Evolutionary conservation across 441 rosid species (phyloP), one percentile per base, ranked within the genome.

Genomic region (Adansonia madagascariensis): DNA sequence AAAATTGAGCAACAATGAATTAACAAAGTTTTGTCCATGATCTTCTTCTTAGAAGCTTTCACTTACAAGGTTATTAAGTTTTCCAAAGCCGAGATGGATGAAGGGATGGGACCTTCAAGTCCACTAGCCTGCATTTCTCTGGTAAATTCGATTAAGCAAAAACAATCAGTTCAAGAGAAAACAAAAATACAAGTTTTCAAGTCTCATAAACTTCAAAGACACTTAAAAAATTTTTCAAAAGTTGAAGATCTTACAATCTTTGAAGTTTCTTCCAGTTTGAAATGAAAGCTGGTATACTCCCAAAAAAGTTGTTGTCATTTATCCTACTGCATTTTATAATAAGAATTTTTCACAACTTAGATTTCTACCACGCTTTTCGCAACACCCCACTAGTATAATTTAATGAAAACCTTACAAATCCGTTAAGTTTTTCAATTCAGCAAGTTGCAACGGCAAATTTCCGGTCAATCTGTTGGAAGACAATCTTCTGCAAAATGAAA

Each of bases 241-340:
- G 65, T 60, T 27, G 46, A 74, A 35, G 56, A 78, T 77, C 88
- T 83, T 82, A 89, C 92, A 88, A 76, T 88, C 92, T 88, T 3
- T 4, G 6, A 59, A 91, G 91, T 24, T 75, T 82, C 69, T 67
- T 80, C 87, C 86, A 89, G 76, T 85, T 89, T 63, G 80, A 75
- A 79, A 88, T 69, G 81, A 84, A 85, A 73, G 78, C 81, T 2
- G 91, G 90, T 52, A 88, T 82, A 49, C 70, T 78, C 70, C 91
- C 94, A 20, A 6, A 85, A 72, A 91, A 88, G 82, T 84, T 84
- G 83, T 88, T 88, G 77, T 89, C 90, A 55, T 89, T 83, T 75
- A 89, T 85, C 86, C 90, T 84, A 79, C 92, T 88, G 90, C 83
- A 78, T 57, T 62, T 39, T 55, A 24, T 59, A 77, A 84, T 31